These are phyloP conservation scores for Chaetoscypha palmicola DNA, from an alignment of 2,329 filamentous ascomycete species.

Conservation along the genomic window DNA sequence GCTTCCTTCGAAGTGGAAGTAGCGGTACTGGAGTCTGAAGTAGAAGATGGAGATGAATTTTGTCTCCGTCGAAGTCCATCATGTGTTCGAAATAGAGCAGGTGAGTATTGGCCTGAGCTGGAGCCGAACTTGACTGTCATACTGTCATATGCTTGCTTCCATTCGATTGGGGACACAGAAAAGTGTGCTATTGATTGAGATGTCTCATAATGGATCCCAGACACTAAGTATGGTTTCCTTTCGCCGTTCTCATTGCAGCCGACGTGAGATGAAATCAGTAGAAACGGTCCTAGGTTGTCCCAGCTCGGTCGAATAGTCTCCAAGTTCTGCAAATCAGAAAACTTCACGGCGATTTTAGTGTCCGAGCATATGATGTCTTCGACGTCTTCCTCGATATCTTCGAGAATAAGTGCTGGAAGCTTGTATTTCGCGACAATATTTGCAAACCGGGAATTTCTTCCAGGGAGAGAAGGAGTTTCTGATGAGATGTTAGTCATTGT, in stretches of 20 bases:
- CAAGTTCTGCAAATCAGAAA: constrained; percentile 3
- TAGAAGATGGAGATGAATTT: neutral
- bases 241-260: constrained; percentile 12
- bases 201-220: constrained; percentile 8
- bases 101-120: constrained; percentile 5
- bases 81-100: constrained; percentile 9
- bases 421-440: constrained; percentile 17
- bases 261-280: constrained; percentile 10
- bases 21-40: neutral
- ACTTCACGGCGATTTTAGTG: constrained; percentile 8
- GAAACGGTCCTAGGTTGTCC: constrained; percentile 6
- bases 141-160: constrained; percentile 13
- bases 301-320: constrained; percentile 7
- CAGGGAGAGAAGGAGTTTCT: constrained; percentile 8
- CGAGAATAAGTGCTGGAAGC: constrained; percentile 14
- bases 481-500: neutral
- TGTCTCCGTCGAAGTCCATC: constrained; percentile 9
- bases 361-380: constrained; percentile 10
- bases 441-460: constrained; percentile 10
- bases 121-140: constrained; percentile 18
- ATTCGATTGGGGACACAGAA: constrained; percentile 7
- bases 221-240: constrained; percentile 11
- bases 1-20: neutral
- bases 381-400: constrained; percentile 15
- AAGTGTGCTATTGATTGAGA: constrained; percentile 5